Base-by-base conservation (phyloP, 257 asterid species). In the Nicotiana knightiana region DNA sequence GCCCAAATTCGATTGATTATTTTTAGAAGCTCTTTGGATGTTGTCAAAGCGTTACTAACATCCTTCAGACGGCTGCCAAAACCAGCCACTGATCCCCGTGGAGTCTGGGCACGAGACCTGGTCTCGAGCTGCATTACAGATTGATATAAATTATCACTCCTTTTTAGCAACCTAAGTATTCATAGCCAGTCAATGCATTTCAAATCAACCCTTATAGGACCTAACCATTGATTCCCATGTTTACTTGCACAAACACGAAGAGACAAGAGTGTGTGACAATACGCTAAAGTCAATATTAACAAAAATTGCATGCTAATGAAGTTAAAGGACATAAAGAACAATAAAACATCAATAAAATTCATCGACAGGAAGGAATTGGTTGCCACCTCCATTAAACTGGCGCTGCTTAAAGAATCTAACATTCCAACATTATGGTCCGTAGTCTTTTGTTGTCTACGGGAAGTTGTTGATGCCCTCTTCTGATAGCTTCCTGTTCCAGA, bases 21-120 rank as follows among this genome's bases (percentile, higher is more conserved):
- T 89, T 94, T 96, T 51, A 96, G 87, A 61, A 96, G 94, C 93
- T 94, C 99, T 82, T 96, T 96, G 21, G 99, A 96, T 30, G 98
- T 96, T 15, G 94, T 93, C 81, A 95, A 83, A 81, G 98, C 98
- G 64, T 89, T 92, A 64, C 98, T 95, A 54, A 89, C 89, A 66
- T 93, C 99, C 91, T 92, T 95, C 62, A 93, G 87, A 81, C 92
- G 94, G 85, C 82, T 88, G 77, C 59, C 88, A 37, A 67, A 65
- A 75, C 92, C 92, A 81, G 37, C 75, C 3, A 79, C 89, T 17
- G 97, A 91, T 79, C 88, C 92, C 26, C 91, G 89, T 7, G 93
- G 90, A 5, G 91, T 83, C 61, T 62, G 97, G 48, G 90, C 91
- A 10, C 94, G 93, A 43, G 99, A 95, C 70, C 97, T 88, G 39